A percentile compares a stretch with the other conserved stretches of the same genome.
Evolutionary conservation across 768 basidiomycete species (phyloP).

Genomic region (Roridomyces roridus): DNA sequence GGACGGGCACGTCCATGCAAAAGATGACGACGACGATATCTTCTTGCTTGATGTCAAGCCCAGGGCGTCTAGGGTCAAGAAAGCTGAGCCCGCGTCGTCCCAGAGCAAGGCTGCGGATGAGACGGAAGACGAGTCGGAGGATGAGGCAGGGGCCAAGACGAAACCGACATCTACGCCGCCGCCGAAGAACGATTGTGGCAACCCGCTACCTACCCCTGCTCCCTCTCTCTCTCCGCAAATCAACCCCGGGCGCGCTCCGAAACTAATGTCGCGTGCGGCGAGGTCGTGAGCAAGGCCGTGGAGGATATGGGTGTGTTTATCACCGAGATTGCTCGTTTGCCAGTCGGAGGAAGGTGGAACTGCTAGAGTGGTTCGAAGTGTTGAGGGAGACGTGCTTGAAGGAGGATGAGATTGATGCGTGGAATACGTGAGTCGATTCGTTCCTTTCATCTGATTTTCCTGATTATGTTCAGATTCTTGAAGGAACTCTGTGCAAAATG

Average conservation of each 20-base stretch:
- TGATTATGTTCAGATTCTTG: slow-evolving; percentile 61
- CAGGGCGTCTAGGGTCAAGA: slow-evolving; percentile 15
- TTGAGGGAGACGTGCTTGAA: slow-evolving; percentile 72
- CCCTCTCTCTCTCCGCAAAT: slow-evolving; percentile 51
- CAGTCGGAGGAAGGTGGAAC: slow-evolving; percentile 64
- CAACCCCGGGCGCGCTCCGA: slow-evolving; percentile 72
- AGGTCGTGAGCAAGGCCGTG: slow-evolving; percentile 85
- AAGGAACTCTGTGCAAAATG: slow-evolving; percentile 64
- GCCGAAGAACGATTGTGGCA: slow-evolving; percentile 13
- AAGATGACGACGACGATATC: slow-evolving; percentile 64
- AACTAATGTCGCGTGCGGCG: slow-evolving; percentile 71
- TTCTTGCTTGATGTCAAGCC: slow-evolving; percentile 62
- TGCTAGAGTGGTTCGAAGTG: slow-evolving; percentile 73
- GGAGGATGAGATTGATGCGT: slow-evolving; percentile 85
- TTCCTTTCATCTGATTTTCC: neutral
- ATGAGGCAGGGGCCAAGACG: slow-evolving; percentile 24
- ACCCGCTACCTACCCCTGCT: slow-evolving; percentile 58
- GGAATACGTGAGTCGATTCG: slow-evolving; percentile 67
- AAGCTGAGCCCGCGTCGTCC: slow-evolving; percentile 21
- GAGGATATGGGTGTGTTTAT: slow-evolving; percentile 79
- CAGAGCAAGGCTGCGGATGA: slow-evolving; percentile 42
- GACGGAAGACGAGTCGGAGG: slow-evolving; percentile 60
- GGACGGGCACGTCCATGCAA: slow-evolving; percentile 66
- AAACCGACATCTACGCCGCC: slow-evolving; percentile 10
- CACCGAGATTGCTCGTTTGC: slow-evolving; percentile 82